Base-by-base conservation (phyloP, 2,329 filamentous ascomycete species). In the Rasamsonia emersonii region DNA sequence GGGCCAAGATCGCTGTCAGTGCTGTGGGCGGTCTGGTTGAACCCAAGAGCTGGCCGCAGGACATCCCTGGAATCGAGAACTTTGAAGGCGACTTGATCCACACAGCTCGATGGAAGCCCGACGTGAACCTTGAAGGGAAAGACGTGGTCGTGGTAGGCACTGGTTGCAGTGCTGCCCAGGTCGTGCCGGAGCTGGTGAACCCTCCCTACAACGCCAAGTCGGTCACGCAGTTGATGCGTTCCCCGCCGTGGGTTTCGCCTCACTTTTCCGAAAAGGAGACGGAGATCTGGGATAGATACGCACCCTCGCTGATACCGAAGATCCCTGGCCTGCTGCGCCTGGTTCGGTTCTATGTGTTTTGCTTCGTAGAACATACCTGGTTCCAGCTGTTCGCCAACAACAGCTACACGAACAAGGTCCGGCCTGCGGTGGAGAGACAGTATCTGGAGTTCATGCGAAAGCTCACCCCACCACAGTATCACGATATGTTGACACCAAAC, bases 401-500 rank as follows among this genome's bases (percentile, higher is more conserved):
- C 33, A 30, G 42, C 18, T 43, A 60, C 29, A 57, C 67, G 5
- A 45, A 56, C 4, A 50, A 53, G 25, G 39, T 56, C 10, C 54
- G 68, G 5, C 53, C 52, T 11, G 38, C 43, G 8, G 51, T 63
- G 2, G 66, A 71, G 37, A 50, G 52, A n/a, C 54, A 44, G 48
- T 65, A 62, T 44, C 37, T 73, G 18, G 35, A 44, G 4, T 56
- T 68, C 27, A 67, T 77, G 61, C 65, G 61, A 36, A 45, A 50
- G 4, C 58, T 51, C 1, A 71, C 70, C 0, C 77, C 77, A 0
- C 56, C 67, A 30, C 70, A 76, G 50, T 81, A 79, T 37, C 71
- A 75, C 39, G 68, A 75, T 18, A 62, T 77, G 5, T 49, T 81
- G 20, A 73, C 74, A 1, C 77, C 77, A 0, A 67, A 79, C 30